These are phyloP conservation scores for Yarrowia sp. DNA, from an alignment of 805 yeast species.

Conservation along the genomic window DNA sequence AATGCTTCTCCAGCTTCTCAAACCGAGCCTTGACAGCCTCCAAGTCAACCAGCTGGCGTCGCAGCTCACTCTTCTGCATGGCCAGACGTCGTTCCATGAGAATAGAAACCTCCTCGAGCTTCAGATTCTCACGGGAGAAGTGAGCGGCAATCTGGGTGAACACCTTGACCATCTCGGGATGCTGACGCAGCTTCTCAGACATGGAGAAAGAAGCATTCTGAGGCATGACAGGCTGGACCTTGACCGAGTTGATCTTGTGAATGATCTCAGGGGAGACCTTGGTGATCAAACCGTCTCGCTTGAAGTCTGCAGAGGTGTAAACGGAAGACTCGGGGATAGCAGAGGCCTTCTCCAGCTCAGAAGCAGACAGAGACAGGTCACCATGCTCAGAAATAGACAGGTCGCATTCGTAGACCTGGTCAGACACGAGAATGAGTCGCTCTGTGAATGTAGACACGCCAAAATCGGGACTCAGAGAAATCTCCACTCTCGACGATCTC, in stretches of 20 bases:
- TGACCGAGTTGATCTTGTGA: slow-evolving; percentile 13
- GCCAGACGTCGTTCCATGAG: slow-evolving; percentile 51
- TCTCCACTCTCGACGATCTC: neutral
- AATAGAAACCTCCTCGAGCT: slow-evolving; percentile 51
- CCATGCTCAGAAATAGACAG: slow-evolving; percentile 12
- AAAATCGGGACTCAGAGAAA: neutral
- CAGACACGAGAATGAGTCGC: slow-evolving; percentile 16
- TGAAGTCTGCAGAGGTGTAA: neutral
- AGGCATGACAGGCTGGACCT: slow-evolving; percentile 1
- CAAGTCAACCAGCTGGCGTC: slow-evolving; percentile 52
- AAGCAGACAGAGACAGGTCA: neutral
- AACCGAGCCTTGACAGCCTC: slow-evolving; percentile 44
- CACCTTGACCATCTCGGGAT: slow-evolving; percentile 43
- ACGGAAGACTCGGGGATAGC: neutral
- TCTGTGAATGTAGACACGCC: slow-evolving; percentile 1
- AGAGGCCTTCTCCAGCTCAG: slow-evolving; percentile 11
- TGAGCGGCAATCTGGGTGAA: slow-evolving; percentile 44
- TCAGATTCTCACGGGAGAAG: slow-evolving; percentile 44
- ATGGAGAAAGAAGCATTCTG: slow-evolving; percentile 38
- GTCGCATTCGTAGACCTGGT: slow-evolving; percentile 18
- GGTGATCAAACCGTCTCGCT: slow-evolving; percentile 1
- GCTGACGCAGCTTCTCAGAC: slow-evolving; percentile 44
- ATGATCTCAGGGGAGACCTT: neutral
- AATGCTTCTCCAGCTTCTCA: slow-evolving; percentile 39
- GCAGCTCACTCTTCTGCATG: slow-evolving; percentile 55